Evolutionary conservation across 192 early-diverging fungal species (phyloP).

Genomic region (Rhizoclosmatium globosum): DNA sequence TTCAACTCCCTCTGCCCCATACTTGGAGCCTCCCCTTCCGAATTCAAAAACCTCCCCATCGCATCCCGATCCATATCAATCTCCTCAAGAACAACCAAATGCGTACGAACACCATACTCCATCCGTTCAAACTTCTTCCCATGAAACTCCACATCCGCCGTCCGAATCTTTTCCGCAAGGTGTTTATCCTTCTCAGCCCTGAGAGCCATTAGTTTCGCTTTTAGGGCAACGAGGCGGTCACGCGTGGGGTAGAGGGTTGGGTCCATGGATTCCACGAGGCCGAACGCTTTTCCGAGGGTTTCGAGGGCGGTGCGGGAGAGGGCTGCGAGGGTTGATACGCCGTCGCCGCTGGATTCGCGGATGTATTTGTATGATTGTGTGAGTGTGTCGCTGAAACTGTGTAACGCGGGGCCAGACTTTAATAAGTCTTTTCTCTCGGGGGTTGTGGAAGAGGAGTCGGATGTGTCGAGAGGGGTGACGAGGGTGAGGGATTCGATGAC

Average conservation of each 20-base stretch:
- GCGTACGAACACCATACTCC: slow-evolving; percentile 19
- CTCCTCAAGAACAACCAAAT: slow-evolving; percentile 35
- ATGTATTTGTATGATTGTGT: slow-evolving; percentile 16
- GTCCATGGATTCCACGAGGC: slow-evolving; percentile 20
- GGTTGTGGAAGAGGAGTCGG: neutral
- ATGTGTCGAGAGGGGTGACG: neutral
- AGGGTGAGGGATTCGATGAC: slow-evolving; percentile 3
- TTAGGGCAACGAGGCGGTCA: slow-evolving; percentile 18
- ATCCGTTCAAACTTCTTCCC: neutral
- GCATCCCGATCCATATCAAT: slow-evolving; percentile 33
- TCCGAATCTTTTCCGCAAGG: neutral
- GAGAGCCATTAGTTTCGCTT: slow-evolving; percentile 6
- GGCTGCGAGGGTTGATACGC: slow-evolving; percentile 5
- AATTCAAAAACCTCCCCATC: slow-evolving; percentile 40
- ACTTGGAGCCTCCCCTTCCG: slow-evolving; percentile 24
- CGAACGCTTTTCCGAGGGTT: slow-evolving; percentile 16
- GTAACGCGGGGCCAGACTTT: slow-evolving; percentile 6
- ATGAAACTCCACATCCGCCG: neutral
- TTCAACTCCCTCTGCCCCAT: slow-evolving; percentile 28
- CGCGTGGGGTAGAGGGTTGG: slow-evolving; percentile 28
- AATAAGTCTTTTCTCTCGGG: slow-evolving; percentile 5
- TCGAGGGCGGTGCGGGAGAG: slow-evolving; percentile 15
- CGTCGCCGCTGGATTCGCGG: neutral
- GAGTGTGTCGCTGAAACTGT: slow-evolving; percentile 22
- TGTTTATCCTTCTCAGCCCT: slow-evolving; percentile 15